phyloP scores from a whole-genome alignment of 768 basidiomycete genomes.

The Pluteus cervinus region DNA sequence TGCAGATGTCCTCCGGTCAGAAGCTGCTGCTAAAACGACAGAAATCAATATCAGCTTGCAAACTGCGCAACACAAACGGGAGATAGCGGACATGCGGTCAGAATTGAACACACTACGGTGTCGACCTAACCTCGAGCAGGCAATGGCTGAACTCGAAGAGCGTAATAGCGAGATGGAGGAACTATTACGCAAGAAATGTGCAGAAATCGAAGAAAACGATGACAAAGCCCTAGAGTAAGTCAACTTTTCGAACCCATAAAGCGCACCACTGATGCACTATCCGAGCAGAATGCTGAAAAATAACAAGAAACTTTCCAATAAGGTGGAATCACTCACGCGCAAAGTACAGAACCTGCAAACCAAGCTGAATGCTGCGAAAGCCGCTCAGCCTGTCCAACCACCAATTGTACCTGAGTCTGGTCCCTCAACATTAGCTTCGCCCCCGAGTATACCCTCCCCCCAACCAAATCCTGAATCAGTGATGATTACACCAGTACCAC shows the following conservation, averaged over 20 bases:
- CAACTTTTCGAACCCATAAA: constrained; percentile 6
- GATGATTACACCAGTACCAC: constrained; percentile 16
- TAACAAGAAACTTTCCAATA: constrained; percentile 68
- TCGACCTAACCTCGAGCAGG: constrained; percentile 48
- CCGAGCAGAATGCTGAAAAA: constrained; percentile 62
- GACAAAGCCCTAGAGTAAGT: constrained; percentile 75
- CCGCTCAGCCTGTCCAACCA: constrained; percentile 13
- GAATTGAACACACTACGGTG: constrained; percentile 49
- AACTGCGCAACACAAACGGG: constrained; percentile 61
- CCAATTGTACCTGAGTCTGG: constrained; percentile 5
- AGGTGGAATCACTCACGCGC: constrained; percentile 65
- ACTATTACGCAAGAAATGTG: constrained; percentile 58
- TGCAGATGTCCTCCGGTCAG: constrained; percentile 41
- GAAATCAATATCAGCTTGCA: constrained; percentile 65
- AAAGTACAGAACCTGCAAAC: constrained; percentile 69
- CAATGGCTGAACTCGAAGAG: constrained; percentile 57
- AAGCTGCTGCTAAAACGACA: constrained; percentile 53
- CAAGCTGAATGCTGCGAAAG: constrained; percentile 55
- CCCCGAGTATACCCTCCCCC: constrained; percentile 7
- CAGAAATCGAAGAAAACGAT: constrained; percentile 81
- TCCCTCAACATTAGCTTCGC: constrained; percentile 3
- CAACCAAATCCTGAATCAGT: constrained; percentile 23
- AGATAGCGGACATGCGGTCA: constrained; percentile 48
- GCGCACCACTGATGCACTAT: constrained; percentile 7
- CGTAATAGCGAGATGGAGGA: constrained; percentile 74